Evolutionary conservation across 257 asterid genomes (phyloP), one percentile per base, ranked within the genome.

Genomic region (Plectranthus barbatus): DNA sequence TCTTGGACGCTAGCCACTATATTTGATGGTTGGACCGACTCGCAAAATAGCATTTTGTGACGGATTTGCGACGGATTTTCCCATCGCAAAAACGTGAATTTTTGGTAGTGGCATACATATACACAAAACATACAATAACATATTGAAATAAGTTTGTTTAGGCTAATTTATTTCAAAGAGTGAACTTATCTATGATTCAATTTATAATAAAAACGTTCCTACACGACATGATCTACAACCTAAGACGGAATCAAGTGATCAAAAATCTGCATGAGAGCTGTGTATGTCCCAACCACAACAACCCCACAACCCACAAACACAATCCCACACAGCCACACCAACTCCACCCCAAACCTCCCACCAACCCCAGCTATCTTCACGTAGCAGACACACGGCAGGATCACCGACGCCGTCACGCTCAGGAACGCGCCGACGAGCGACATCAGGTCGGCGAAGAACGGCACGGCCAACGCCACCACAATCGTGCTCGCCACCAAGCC

Each of bases 361-460:
- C 76, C 68, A 62, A 63, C 68, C 9, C 93, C 82, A 0, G 95
- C 82, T 11, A 88, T 82, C 86, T 80, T 88, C 80, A 84, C 70
- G 83, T 61, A 91, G 77, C 96, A 91, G 76, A 86, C 40, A 70
- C 96, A 83, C 0, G 98, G 98, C 14, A 91, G 67, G 14, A 86
- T 72, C 5, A 84, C 20, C n/a, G 94, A 88, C 15, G 87, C 94
- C 1, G 85, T 67, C 1, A 80, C 79, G 50, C 95, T 84, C 39
- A 83, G 37, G 50, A 84, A 83, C 3, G 95, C 90, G 4, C 98
- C 95, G 0, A 88, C 88, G 17, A 88, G 81, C 14, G 93, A 77
- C 92, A 81, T 88, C 10, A 85, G 82, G 47, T 76, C 46, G 7
- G 75, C 97, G 23, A 90, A 93, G 52, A 85, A 81, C 0, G 97